Conservation (phyloP, 78 protist genomes). For the Dictyostelium brefeldianum region DNA sequence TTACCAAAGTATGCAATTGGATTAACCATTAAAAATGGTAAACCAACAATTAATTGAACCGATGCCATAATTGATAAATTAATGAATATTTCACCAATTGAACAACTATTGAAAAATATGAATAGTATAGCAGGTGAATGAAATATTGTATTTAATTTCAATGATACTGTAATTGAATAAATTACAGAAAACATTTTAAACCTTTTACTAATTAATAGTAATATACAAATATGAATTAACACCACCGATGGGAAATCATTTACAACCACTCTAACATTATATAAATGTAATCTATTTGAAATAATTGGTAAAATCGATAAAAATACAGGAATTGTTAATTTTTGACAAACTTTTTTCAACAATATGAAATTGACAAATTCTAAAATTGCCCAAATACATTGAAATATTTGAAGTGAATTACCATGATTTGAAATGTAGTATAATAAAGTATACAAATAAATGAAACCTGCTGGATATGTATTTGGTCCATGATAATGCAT, state of each 20-base stretch:
- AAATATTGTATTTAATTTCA: conserved; percentile 68
- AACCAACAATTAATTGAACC: conserved; percentile 51
- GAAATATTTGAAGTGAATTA: conserved; percentile 42
- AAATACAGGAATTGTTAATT: conserved; percentile 33
- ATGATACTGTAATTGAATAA: conserved; percentile 72
- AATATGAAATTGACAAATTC: conserved; percentile 33
- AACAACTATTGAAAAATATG: background rate
- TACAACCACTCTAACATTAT: conserved; percentile 80
- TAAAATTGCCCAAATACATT: conserved; percentile 67
- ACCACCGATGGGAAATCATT: conserved; percentile 80
- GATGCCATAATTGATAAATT: conserved; percentile 41
- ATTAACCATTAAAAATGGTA: conserved; percentile 70
- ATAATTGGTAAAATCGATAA: conserved; percentile 58
- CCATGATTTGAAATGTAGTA: conserved; percentile 18
- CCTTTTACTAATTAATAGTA: conserved; percentile 39
- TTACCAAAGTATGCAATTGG: conserved; percentile 44
- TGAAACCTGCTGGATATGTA: conserved; percentile 82
- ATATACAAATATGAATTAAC: conserved; percentile 43
- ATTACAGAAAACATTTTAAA: conserved; percentile 47
- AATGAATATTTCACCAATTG: conserved; percentile 4
- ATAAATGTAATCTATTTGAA: conserved; percentile 80
- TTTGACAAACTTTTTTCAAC: conserved; percentile 19
- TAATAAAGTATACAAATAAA: conserved; percentile 31
- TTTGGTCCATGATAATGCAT: conserved; percentile 88
- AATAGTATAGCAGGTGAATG: conserved; percentile 74